Evolutionary conservation across 192 early-diverging fungal genomes (phyloP).

Genomic region (Backusella tarrabulga): DNA sequence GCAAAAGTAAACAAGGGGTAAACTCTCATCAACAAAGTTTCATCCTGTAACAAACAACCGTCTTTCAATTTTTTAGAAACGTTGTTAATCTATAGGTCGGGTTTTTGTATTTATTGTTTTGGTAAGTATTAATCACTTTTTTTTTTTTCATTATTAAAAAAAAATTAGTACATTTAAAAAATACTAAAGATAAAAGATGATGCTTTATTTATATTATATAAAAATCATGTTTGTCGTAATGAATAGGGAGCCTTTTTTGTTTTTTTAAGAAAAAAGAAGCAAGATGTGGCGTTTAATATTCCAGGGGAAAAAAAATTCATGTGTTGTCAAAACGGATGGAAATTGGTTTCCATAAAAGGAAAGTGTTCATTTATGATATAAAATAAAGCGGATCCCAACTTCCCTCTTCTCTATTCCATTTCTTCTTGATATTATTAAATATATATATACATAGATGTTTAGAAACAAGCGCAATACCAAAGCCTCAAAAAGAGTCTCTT

Average conservation of each 20-base stretch:
- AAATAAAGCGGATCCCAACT: not conserved
- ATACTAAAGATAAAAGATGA: not conserved
- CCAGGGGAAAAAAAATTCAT: not conserved
- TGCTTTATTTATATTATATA: not conserved
- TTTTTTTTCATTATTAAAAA: not conserved
- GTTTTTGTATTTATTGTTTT: not conserved
- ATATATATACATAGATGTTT: not conserved
- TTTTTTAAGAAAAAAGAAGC: not conserved
- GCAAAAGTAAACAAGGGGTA: not conserved
- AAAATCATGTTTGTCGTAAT: not conserved
- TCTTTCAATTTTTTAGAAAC: not conserved
- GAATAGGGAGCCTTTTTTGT: not conserved
- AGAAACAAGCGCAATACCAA: not conserved
- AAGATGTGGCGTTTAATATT: not conserved
- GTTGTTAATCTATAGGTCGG: not conserved
- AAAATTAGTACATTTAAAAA: not conserved
- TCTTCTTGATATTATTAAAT: too few relatives aligned
- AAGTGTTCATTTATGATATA: not conserved
- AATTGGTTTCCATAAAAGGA: slow-evolving; percentile 1
- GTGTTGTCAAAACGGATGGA: not conserved
- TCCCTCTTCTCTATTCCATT: not conserved
- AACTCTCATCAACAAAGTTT: not conserved
- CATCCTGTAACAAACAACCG: not conserved
- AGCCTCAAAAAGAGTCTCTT: not conserved
- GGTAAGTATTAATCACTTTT: not conserved